Percentiles rank a stretch among this genome's conserved stretches.
These are phyloP conservation scores for Phaeosphaeriaceae sp. DNA, from an alignment of 2,329 filamentous ascomycete genomes.

Conservation along the genomic window DNA sequence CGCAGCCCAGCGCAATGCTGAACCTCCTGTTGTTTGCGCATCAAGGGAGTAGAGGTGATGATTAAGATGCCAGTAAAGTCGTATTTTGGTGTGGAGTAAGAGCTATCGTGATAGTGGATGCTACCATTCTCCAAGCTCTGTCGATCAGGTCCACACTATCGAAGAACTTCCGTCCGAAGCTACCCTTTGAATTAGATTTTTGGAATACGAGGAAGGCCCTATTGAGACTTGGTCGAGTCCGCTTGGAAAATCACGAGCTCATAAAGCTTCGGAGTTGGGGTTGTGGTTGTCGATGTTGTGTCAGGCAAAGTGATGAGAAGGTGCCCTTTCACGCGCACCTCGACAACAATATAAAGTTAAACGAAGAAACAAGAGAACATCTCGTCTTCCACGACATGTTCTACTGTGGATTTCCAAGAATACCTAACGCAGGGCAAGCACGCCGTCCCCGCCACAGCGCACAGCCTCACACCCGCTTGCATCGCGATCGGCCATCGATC, in stretches of 20 bases:
- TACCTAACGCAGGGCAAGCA: neutral
- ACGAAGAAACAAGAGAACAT: neutral
- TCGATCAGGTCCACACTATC: neutral
- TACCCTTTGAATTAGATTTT: neutral
- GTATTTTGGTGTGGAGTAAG: neutral
- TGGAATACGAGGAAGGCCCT: constrained; percentile 1
- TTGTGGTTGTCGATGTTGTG: no score
- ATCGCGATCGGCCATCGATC: neutral
- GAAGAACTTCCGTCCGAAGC: neutral
- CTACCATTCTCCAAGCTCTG: neutral
- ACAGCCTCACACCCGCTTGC: neutral
- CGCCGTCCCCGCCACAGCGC: neutral
- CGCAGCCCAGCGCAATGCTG: neutral
- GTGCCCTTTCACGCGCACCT: no score
- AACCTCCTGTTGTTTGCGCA: neutral
- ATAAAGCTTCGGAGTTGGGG: no score
- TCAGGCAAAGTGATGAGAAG: no score
- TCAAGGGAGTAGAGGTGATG: neutral
- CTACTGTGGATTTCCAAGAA: neutral
- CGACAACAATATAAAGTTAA: no score
- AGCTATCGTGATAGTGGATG: neutral
- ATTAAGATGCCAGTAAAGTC: neutral
- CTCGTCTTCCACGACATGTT: neutral
- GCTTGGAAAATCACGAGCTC: no score
- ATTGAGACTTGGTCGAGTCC: neutral